These are phyloP conservation scores for Yamadazyma akitaensis DNA, from an alignment of 805 yeast species.

Conservation along the genomic window DNA sequence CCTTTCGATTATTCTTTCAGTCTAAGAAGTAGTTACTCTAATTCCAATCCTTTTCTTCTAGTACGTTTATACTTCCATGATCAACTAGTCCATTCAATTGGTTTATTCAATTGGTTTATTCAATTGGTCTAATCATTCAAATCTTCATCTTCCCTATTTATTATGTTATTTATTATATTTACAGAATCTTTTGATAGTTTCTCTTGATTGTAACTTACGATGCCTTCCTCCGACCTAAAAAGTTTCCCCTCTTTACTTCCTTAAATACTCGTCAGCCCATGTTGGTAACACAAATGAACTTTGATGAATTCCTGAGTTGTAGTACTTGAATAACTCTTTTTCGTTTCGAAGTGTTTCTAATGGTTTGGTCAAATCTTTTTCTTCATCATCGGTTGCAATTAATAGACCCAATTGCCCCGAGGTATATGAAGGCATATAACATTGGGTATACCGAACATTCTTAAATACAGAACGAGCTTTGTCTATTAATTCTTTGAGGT, in stretches of 20 bases:
- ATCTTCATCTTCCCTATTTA: no score
- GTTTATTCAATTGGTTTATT: no score
- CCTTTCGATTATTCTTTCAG: no score
- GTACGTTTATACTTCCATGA: no score
- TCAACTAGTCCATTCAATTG: no score
- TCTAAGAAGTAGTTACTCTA: no score
- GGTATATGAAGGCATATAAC: constrained; percentile 84
- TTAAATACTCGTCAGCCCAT: constrained; percentile 46
- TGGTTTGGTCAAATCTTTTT: constrained; percentile 49
- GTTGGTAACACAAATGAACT: constrained; percentile 77
- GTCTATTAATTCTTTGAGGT: constrained; percentile 44
- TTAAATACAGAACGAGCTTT: constrained; percentile 56
- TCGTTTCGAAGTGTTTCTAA: constrained; percentile 40
- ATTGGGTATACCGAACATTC: constrained; percentile 64
- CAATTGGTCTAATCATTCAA: no score
- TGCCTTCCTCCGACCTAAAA: no score
- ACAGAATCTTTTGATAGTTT: no score
- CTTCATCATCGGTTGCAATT: constrained; percentile 59
- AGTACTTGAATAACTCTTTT: constrained; percentile 53
- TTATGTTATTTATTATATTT: no score
- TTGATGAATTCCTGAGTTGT: constrained; percentile 61
- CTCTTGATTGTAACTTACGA: no score
- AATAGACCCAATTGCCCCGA: constrained; percentile 84
- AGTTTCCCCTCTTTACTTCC: not conserved
- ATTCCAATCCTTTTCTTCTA: no score